phyloP scores from a whole-genome alignment of 1,284 basidiomycete genomes.

The Apiotrichum gamsii region DNA sequence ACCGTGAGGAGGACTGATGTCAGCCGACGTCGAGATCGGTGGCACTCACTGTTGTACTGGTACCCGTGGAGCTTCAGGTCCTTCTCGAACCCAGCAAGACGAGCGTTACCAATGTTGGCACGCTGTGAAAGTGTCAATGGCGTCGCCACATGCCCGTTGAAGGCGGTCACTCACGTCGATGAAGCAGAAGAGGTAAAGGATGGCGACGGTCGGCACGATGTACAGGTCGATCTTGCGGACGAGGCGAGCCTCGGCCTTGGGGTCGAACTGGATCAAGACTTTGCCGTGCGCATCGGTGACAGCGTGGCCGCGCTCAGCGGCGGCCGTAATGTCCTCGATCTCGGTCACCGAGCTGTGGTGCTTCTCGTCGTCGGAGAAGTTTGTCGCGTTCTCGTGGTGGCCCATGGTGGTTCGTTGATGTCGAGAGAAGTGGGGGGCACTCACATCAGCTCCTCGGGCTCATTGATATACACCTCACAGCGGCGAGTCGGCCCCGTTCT shows the following conservation, averaged over 20 bases:
- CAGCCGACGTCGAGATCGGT: background rate
- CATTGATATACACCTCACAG: too few species aligned
- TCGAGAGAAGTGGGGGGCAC: too few species aligned
- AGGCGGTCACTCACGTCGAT: slow-evolving; percentile 9
- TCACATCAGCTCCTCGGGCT: too few species aligned
- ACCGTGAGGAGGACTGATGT: slow-evolving; percentile 27
- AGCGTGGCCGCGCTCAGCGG: slow-evolving; percentile 4
- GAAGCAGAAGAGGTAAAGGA: slow-evolving; percentile 19
- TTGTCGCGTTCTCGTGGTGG: too few species aligned
- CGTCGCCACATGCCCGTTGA: too few species aligned
- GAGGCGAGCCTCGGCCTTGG: slow-evolving; percentile 16
- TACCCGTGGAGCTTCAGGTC: slow-evolving; percentile 25
- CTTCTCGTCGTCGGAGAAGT: too few species aligned
- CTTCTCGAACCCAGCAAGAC: slow-evolving; percentile 19
- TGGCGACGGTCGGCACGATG: slow-evolving; percentile 16
- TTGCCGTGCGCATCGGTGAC: slow-evolving; percentile 7
- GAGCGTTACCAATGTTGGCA: slow-evolving; percentile 19
- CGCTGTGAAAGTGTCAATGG: slow-evolving; percentile 3
- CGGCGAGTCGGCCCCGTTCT: too few species aligned
- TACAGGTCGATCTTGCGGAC: slow-evolving; percentile 24
- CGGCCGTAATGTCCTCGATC: background rate
- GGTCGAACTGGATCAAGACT: slow-evolving; percentile 8
- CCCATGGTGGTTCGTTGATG: too few species aligned
- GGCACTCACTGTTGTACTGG: slow-evolving; percentile 27
- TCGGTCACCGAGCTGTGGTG: too few species aligned